These are phyloP conservation scores for Mycena indigotica DNA, from an alignment of 768 basidiomycete genomes.

Conservation along the genomic window DNA sequence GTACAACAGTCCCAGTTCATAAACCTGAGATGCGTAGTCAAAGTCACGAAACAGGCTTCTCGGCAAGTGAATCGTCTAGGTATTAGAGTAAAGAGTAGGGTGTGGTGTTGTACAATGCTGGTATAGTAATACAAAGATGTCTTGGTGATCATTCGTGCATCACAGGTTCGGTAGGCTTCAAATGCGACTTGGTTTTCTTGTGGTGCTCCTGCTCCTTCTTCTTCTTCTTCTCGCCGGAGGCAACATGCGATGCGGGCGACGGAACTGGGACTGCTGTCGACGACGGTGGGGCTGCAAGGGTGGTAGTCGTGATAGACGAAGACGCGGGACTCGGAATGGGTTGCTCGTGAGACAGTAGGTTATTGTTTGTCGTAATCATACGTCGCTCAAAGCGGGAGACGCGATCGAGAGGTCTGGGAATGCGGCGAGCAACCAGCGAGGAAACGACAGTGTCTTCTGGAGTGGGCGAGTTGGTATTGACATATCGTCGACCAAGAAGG, in stretches of 20 bases:
- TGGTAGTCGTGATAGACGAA: neutral
- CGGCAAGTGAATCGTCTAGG: neutral
- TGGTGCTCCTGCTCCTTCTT: neutral
- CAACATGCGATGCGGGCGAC: neutral
- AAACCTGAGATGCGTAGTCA: no score
- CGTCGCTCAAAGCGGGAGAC: constrained; percentile 8
- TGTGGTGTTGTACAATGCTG: neutral
- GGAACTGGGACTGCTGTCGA: neutral
- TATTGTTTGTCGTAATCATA: constrained; percentile 1
- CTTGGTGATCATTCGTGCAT: neutral
- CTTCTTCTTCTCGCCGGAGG: neutral
- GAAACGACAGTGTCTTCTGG: neutral
- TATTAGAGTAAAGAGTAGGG: neutral
- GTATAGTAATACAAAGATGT: neutral
- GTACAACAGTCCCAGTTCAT: no score
- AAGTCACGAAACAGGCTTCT: neutral
- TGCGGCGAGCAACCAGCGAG: constrained; percentile 1
- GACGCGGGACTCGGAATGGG: neutral
- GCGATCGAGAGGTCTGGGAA: constrained; percentile 11
- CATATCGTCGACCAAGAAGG: constrained; percentile 27
- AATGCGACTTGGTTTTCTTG: neutral
- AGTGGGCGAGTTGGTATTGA: neutral
- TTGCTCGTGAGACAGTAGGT: constrained; percentile 19
- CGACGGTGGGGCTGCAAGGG: neutral
- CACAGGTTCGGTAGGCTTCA: neutral